These are phyloP conservation scores for Pseudogymnoascus sp. DNA, from an alignment of 2,329 filamentous ascomycete species.

Conservation along the genomic window DNA sequence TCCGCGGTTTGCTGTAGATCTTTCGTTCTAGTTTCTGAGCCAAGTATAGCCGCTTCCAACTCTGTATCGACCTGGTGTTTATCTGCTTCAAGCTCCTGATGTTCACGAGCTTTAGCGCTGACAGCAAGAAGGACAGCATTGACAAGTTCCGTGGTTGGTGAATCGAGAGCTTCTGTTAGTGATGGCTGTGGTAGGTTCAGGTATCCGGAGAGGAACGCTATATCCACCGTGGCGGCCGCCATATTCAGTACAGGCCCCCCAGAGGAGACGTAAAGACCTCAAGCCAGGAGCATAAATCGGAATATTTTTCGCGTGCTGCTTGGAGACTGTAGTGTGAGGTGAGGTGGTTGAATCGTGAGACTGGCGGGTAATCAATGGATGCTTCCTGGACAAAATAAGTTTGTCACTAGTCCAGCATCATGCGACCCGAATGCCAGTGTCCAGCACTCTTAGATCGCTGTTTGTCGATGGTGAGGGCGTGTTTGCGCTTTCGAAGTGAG, in stretches of 20 bases:
- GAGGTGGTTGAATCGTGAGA: background rate
- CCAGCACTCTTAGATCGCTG: conserved; percentile 5
- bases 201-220: conserved; percentile 64
- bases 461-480: background rate
- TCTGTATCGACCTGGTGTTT: conserved; percentile 88
- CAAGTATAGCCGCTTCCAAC: conserved; percentile 80
- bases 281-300: conserved; percentile 1
- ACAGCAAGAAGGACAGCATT: conserved; percentile 65
- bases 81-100: conserved; percentile 72
- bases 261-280: conserved; percentile 1
- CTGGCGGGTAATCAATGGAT: background rate
- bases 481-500: background rate
- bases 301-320: conserved; percentile 1
- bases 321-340: background rate
- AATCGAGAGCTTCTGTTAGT: conserved; percentile 50
- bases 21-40: conserved; percentile 73
- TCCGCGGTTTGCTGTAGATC: conserved; percentile 73
- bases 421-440: conserved; percentile 6
- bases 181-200: conserved; percentile 58
- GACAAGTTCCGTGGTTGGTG: conserved; percentile 72
- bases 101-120: conserved; percentile 69
- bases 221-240: conserved; percentile 55
- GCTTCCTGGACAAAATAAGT: background rate
- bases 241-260: conserved; percentile 33
- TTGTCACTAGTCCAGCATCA: conserved; percentile 5